Evolutionary conservation across 148 eudicot genomes (phyloP).

Genomic region (Rhododendron williamsianum): DNA sequence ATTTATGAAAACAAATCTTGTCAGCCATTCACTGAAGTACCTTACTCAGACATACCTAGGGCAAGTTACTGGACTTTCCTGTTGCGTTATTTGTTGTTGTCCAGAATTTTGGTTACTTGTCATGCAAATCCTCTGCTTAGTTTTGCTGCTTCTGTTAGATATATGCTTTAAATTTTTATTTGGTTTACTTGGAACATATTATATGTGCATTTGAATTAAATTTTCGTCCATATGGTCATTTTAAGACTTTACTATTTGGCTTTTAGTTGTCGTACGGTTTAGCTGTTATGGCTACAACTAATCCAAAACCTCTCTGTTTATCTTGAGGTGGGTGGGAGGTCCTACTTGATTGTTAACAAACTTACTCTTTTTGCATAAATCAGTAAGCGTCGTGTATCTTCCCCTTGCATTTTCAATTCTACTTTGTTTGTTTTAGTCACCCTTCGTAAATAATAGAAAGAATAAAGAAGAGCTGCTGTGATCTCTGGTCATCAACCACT

Average conservation of each 20-base stretch:
- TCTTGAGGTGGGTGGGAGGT: not conserved
- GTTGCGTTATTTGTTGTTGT: not conserved
- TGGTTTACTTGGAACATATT: not conserved
- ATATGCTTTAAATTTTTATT: not conserved
- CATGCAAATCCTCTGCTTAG: not conserved
- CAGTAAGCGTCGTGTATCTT: not conserved
- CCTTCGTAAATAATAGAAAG: not conserved
- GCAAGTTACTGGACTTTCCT: conserved; percentile 28
- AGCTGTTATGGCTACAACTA: not conserved
- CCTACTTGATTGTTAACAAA: not conserved
- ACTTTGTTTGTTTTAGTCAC: not conserved
- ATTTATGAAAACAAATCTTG: conserved; percentile 71
- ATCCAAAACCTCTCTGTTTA: not conserved
- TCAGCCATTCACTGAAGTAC: conserved; percentile 75
- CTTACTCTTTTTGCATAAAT: not conserved
- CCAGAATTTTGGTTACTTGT: not conserved
- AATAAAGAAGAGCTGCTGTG: not conserved
- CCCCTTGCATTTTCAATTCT: not conserved
- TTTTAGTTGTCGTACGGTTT: not conserved
- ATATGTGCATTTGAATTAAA: not conserved
- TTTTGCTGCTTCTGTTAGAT: not conserved
- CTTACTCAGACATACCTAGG: conserved; percentile 59
- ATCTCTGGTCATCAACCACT: not conserved
- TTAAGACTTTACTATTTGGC: not conserved
- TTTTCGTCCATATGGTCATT: not conserved